A percentile compares a stretch with the other conserved stretches of the same genome.
phyloP scores from a whole-genome alignment of 208 protist species.

The Phytomonas francai region DNA sequence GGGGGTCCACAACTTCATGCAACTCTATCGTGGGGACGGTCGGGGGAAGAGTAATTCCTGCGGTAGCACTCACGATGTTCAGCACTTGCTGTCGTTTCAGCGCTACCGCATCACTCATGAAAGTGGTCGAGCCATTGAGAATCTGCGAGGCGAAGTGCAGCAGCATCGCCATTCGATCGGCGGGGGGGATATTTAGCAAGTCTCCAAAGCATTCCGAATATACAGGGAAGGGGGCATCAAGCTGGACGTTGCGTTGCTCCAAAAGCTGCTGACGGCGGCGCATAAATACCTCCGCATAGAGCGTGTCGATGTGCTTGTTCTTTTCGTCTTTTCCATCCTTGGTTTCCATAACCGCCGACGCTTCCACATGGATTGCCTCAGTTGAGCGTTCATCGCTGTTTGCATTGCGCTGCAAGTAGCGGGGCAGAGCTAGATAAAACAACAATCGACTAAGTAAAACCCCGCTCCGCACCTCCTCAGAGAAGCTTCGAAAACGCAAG shows the following conservation, averaged over 20 bases:
- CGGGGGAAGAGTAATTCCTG: background rate
- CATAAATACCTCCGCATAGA: slow-evolving; percentile 5
- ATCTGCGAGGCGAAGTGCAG: slow-evolving; percentile 84
- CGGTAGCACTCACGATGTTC: background rate
- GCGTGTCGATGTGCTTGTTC: background rate
- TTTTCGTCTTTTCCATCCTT: background rate
- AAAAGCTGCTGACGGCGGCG: slow-evolving; percentile 61
- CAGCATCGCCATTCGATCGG: slow-evolving; percentile 67
- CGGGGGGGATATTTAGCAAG: slow-evolving; percentile 43
- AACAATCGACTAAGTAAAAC: slow-evolving; percentile 77
- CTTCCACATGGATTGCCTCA: background rate
- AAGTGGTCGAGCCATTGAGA: slow-evolving; percentile 17
- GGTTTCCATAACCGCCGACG: background rate
- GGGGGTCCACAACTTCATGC: slow-evolving; percentile 69
- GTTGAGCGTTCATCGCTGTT: slow-evolving; percentile 11
- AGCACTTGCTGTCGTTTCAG: background rate
- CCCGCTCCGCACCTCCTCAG: slow-evolving; percentile 74
- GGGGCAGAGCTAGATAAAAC: slow-evolving; percentile 82
- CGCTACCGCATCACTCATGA: background rate
- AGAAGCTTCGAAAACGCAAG: slow-evolving; percentile 59
- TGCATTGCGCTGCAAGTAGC: slow-evolving; percentile 56
- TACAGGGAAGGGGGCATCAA: slow-evolving; percentile 75
- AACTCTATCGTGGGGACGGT: slow-evolving; percentile 36
- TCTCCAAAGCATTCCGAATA: slow-evolving; percentile 85
- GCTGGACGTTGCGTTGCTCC: slow-evolving; percentile 69